Base-by-base conservation (phyloP, 164 flowering plant species). In the Magnolia sinica region DNA sequence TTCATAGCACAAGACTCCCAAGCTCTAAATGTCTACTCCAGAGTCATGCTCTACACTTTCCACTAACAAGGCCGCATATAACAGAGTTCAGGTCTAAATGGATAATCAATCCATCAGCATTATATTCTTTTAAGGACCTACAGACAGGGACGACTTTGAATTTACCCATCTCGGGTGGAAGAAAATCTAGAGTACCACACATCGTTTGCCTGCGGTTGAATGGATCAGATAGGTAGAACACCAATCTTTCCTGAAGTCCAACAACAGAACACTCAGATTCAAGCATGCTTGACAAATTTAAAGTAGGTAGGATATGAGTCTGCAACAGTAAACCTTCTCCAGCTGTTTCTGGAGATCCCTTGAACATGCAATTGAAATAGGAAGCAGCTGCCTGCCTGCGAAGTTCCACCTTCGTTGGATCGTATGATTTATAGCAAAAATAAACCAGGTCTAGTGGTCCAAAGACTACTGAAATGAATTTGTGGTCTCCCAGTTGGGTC, bases 81-180 rank as follows among this genome's bases (percentile, higher is more conserved):
- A 29, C 8, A 20, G 18, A 22, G 14, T 24, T 24, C 27, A 24
- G 27, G 27, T 24, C 27, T 24, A 24, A 24, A 24, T 24, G 27
- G 27, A 24, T 24, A 24, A 24, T 24, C 27, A 24, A 24, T 24
- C 27, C 27, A 24, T 24, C 1, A 1, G 27, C 27, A 24, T 24
- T 24, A 24, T 24, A 24, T 24, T 24, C 27, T 24, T 24, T 24
- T 1, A 13, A 19, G 13, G 49, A 29, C 13, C 18, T 13, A 68
- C 70, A 65, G 27, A n/a, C 10, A 65, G 68, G 14, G 49, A 24
- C 9, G 37, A 31, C 10, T 7, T 67, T 16, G 29, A n/a, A 68
- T 94, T 58, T 89, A 96, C 99, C 98, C 99, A 96, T 96, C 84
- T 96, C 99, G n/a, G 99, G 99, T 23, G 99, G 99, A n/a, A 96